These are phyloP conservation scores for Dalbergia oliveri DNA, from an alignment of 306 rosid species.

Conservation along the genomic window DNA sequence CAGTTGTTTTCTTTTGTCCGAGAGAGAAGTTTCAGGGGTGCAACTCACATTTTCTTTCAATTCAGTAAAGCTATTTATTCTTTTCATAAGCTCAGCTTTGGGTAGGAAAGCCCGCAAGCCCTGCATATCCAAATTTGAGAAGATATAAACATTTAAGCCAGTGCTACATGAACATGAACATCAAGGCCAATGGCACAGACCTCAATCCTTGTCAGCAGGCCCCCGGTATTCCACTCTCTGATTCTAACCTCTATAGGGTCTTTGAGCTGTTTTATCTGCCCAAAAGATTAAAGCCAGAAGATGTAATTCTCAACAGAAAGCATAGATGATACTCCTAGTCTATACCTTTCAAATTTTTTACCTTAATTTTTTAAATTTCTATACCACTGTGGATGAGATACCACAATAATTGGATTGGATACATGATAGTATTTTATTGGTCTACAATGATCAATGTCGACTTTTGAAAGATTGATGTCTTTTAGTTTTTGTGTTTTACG, in stretches of 20 bases:
- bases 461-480: not conserved
- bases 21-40: not conserved
- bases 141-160: constrained; percentile 13
- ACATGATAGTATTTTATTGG: not conserved
- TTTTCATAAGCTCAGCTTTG: constrained; percentile 75
- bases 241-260: constrained; percentile 80
- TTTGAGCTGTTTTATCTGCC: constrained; percentile 72
- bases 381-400: not conserved
- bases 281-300: constrained; percentile 39
- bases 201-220: constrained; percentile 89
- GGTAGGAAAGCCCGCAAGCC: constrained; percentile 90
- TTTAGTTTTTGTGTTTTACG: not conserved
- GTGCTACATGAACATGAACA: constrained; percentile 17
- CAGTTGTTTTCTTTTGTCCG: not conserved
- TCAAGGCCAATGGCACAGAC: constrained; percentile 49
- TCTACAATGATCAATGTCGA: not conserved
- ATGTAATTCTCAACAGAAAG: constrained; percentile 24
- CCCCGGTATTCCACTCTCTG: constrained; percentile 89
- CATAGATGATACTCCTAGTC: not conserved
- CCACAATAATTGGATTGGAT: not conserved
- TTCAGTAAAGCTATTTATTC: constrained; percentile 69
- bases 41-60: constrained; percentile 78
- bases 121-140: constrained; percentile 57
- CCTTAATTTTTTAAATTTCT: not conserved
- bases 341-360: not conserved